phyloP scores from a whole-genome alignment of 2,329 filamentous ascomycete genomes.

The Grosmannia serpens region DNA sequence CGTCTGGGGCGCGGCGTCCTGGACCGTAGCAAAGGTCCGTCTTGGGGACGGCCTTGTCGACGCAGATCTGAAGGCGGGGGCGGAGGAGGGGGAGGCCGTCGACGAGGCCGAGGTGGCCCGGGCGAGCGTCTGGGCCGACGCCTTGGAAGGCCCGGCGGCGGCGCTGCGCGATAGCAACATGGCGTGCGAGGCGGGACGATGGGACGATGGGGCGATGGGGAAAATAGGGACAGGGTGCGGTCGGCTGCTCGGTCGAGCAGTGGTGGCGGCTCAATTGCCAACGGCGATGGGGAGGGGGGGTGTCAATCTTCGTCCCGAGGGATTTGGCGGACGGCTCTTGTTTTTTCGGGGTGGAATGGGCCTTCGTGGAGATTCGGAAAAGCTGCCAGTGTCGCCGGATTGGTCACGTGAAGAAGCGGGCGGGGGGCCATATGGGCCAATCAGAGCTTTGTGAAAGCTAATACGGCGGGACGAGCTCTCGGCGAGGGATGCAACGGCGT shows the following conservation, averaged over 20 bases:
- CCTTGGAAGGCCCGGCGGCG: slow-evolving; percentile 7
- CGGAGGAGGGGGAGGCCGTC: slow-evolving; percentile 1
- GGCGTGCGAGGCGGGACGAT: not conserved
- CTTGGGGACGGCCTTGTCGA: not conserved
- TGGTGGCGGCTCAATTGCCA: slow-evolving; percentile 3
- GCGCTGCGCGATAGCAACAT: slow-evolving; percentile 10
- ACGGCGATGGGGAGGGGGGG: not conserved
- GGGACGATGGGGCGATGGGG: not conserved
- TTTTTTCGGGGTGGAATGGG: not conserved
- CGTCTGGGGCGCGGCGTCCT: slow-evolving; percentile 42
- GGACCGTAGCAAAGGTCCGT: slow-evolving; percentile 68
- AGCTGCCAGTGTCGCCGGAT: slow-evolving; percentile 4
- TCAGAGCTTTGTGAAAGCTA: slow-evolving; percentile 11
- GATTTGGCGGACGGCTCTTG: not conserved
- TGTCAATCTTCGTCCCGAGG: not conserved
- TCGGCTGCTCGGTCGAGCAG: slow-evolving; percentile 6
- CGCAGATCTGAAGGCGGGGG: not conserved
- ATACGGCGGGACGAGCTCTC: slow-evolving; percentile 4
- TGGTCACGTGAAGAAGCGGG: slow-evolving; percentile 8
- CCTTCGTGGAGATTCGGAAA: slow-evolving; percentile 11
- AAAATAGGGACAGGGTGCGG: not conserved
- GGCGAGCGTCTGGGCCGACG: slow-evolving; percentile 26
- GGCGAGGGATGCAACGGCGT: not conserved
- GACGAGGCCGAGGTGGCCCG: slow-evolving; percentile 10
- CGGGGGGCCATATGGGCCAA: slow-evolving; percentile 3